Base-by-base conservation (phyloP, 2,329 filamentous ascomycete species). In the Neocatenulostroma microsporum region DNA sequence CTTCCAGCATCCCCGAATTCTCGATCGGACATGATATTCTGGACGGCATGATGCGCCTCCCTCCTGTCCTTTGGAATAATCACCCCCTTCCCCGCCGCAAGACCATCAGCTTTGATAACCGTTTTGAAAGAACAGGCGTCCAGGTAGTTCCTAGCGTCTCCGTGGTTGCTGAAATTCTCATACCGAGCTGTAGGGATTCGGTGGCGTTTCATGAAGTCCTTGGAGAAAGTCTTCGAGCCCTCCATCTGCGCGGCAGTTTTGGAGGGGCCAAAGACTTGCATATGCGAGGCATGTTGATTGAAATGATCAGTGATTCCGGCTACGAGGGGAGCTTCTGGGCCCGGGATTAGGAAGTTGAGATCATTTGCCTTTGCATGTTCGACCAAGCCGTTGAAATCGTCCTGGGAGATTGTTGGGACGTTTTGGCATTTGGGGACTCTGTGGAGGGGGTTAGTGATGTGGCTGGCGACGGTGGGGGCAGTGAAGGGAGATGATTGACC, bases 161-260 rank as follows among this genome's bases (percentile, higher is more conserved):
- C 48, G 45, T 58, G 57, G 41, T 52, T 41, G 45, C 44, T 47
- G 42, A 96, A 95, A 67, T 93, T 95, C 61, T 82, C 77, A 66
- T 94, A 96, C 25, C 76, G 78, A 12, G 91, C 91, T 1, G 91
- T 96, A 24, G 89, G 88, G 51, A 98, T 94, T 53, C 74, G 74
- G 65, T 94, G 78, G 48, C 81, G 79, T 62, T 83, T 81, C 91
- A 96, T 98, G 58, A 96, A 96, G 62, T 96, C 88, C 61, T 98
- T 98, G 44, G 84, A 87, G 62, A 93, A 96, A 9, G 89, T 84
- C 70, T 98, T 98, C 67, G 84, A 93, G 42, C 91, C 91, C 64
- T 98, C 91, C 74, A 98, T 85, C 29, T 76, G 75, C 13, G 91
- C 88, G 15, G 91, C 89, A 32, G 78, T 77, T 64, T 83, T 79